phyloP scores from a whole-genome alignment of 129 eudicot species.

The Solidago caesia region DNA sequence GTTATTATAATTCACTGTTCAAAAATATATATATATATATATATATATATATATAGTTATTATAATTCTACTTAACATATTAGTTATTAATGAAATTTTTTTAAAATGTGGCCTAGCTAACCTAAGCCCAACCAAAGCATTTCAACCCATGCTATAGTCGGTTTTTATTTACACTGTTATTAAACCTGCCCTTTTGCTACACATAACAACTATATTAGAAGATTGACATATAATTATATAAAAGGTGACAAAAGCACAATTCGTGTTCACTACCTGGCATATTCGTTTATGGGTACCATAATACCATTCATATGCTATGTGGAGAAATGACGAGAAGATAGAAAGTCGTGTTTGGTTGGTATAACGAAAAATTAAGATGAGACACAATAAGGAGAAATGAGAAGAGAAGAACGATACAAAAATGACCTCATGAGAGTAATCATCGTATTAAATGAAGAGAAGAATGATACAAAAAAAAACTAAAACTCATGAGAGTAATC shows the following conservation, averaged over 20 bases:
- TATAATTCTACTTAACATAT: not conserved
- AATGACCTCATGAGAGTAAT: too few species aligned
- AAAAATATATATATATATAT: not conserved
- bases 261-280: not conserved
- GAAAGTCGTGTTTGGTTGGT: not conserved
- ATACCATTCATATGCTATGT: not conserved
- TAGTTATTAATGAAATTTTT: not conserved
- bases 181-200: not conserved
- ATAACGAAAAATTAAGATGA: not conserved
- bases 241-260: not conserved
- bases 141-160: not conserved
- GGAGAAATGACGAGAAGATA: not conserved
- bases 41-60: not conserved
- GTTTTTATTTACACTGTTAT: not conserved
- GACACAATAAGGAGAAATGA: too few species aligned
- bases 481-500: too few species aligned
- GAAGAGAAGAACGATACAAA: too few species aligned
- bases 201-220: not conserved
- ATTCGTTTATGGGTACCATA: not conserved
- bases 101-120: not conserved
- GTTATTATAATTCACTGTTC: not conserved
- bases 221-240: not conserved
- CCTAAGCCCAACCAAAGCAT: not conserved
- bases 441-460: too few species aligned
- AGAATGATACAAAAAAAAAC: too few species aligned